A percentile compares a stretch with the other conserved stretches of the same genome.
These are phyloP conservation scores for Aspergillus viridinutans DNA, from an alignment of 2,329 filamentous ascomycete species.

Conservation along the genomic window DNA sequence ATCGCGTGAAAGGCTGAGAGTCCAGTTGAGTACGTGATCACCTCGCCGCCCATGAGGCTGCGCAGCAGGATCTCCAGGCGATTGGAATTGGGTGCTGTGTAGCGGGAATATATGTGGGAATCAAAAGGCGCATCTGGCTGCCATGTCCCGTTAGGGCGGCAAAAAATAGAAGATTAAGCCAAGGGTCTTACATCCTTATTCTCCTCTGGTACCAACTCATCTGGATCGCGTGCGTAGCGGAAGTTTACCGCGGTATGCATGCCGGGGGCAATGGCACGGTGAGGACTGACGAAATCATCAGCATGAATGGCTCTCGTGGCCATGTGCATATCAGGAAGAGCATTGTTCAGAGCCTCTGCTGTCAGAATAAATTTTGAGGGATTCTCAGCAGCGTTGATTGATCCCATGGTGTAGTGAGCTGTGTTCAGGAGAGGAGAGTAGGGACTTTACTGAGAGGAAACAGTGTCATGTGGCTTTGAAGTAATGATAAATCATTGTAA, in stretches of 20 bases:
- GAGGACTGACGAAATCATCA: slow-evolving; percentile 69
- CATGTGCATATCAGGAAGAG: slow-evolving; percentile 10
- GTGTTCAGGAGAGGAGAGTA: no score
- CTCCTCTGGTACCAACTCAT: slow-evolving; percentile 49
- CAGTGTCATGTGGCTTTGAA: neutral
- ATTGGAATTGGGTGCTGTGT: slow-evolving; percentile 72
- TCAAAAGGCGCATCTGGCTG: slow-evolving; percentile 21
- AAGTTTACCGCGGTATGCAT: slow-evolving; percentile 90
- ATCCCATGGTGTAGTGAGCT: neutral
- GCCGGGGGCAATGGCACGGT: slow-evolving; percentile 78
- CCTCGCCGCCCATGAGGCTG: slow-evolving; percentile 60
- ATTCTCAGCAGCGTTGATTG: neutral
- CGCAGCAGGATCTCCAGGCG: slow-evolving; percentile 80
- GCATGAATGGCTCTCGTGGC: slow-evolving; percentile 69
- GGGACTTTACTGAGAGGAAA: neutral
- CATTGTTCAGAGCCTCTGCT: neutral
- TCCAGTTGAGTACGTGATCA: slow-evolving; percentile 76
- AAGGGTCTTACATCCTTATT: slow-evolving; percentile 37
- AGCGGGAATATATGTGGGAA: slow-evolving; percentile 75
- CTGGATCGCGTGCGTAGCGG: slow-evolving; percentile 69
- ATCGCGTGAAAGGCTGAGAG: slow-evolving; percentile 83
- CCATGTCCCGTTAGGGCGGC: slow-evolving; percentile 13
- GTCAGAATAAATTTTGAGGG: neutral
- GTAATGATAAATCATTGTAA: neutral
- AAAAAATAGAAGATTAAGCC: slow-evolving; percentile 38